phyloP scores from a whole-genome alignment of 1,284 basidiomycete genomes.

The Ganoderma resinaceum region DNA sequence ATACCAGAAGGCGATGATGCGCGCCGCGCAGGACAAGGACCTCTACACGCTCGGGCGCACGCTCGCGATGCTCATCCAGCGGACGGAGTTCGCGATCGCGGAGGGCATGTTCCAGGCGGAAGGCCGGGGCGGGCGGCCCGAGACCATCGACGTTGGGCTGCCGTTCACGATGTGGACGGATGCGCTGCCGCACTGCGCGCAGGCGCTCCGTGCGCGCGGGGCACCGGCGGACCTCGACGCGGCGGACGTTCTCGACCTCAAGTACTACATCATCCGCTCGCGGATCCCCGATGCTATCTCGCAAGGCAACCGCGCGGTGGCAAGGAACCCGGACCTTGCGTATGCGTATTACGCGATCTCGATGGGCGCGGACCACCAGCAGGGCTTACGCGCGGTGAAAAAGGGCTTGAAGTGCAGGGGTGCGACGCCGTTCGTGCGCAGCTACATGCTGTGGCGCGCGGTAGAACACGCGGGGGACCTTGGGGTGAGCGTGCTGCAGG shows the following conservation, averaged over 20 bases:
- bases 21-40: conserved; percentile 52
- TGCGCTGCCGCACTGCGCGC: conserved; percentile 60
- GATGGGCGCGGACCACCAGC: conserved; percentile 41
- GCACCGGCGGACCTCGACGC: conserved; percentile 48
- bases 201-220: conserved; percentile 53
- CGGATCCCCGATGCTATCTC: conserved; percentile 52
- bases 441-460: conserved; percentile 61
- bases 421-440: conserved; percentile 40
- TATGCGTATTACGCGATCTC: conserved; percentile 66
- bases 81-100: conserved; percentile 64
- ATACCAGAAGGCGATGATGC: conserved; percentile 60
- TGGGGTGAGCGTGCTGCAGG: conserved; percentile 55
- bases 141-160: conserved; percentile 52
- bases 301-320: conserved; percentile 51
- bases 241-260: conserved; percentile 69
- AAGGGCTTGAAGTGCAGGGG: conserved; percentile 58
- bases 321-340: conserved; percentile 59
- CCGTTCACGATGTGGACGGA: conserved; percentile 66
- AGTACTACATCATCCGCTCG: conserved; percentile 55
- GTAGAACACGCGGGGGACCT: conserved; percentile 64
- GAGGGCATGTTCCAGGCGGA: conserved; percentile 59
- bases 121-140: conserved; percentile 47
- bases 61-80: conserved; percentile 55
- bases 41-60: conserved; percentile 56
- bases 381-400: conserved; percentile 55